These are phyloP conservation scores for Candida gorgasii DNA, from an alignment of 805 yeast genomes.

Conservation along the genomic window DNA sequence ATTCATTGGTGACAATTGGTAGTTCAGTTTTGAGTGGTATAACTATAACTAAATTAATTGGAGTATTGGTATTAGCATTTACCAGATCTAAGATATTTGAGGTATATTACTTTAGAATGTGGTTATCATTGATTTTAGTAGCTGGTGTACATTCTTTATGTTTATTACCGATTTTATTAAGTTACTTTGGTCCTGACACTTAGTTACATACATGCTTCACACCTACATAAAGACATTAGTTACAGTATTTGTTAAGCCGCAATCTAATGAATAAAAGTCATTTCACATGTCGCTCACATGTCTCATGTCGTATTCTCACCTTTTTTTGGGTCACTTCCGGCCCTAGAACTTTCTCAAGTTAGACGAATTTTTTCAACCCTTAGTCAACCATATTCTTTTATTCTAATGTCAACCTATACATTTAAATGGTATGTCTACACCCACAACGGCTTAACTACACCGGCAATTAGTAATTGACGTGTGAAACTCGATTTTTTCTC, in stretches of 20 bases:
- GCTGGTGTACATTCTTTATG: conserved; percentile 80
- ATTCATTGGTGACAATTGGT: conserved; percentile 78
- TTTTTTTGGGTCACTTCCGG: conserved; percentile 5
- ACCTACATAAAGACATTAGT: not conserved
- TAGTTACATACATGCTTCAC: too few species aligned
- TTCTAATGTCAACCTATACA: conserved; percentile 33
- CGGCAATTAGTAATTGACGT: not conserved
- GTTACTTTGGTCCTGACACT: conserved; percentile 34
- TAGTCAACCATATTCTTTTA: not conserved
- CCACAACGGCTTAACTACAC: not conserved
- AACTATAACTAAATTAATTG: conserved; percentile 84
- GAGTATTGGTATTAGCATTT: conserved; percentile 83
- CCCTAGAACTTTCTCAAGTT: not conserved
- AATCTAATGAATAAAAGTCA: too few species aligned
- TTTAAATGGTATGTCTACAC: conserved; percentile 40
- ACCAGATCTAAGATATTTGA: conserved; percentile 87
- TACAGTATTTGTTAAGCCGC: too few species aligned
- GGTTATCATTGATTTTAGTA: conserved; percentile 75
- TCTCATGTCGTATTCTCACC: not conserved
- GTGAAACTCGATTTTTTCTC: too few species aligned
- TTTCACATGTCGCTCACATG: conserved; percentile 4
- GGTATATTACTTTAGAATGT: conserved; percentile 91
- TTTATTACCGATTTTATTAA: conserved; percentile 73
- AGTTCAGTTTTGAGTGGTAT: conserved; percentile 90
- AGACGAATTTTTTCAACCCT: conserved; percentile 8